Evolutionary conservation across 2,329 filamentous ascomycete genomes (phyloP).

Genomic region (Lecanosticta acicola): DNA sequence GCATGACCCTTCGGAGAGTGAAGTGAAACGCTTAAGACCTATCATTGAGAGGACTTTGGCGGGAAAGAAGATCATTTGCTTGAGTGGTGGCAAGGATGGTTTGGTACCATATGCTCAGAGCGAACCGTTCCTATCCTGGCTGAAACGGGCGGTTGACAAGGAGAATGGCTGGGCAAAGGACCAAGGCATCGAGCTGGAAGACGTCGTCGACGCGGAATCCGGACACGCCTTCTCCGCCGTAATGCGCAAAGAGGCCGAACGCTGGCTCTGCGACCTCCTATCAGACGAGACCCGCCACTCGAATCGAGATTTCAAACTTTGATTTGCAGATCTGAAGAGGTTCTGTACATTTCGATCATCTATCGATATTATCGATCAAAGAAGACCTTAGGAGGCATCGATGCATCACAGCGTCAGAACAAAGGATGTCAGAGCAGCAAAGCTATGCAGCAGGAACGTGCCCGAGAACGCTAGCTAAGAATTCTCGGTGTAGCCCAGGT

Average conservation of each 20-base stretch:
- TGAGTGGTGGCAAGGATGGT: conserved; percentile 63
- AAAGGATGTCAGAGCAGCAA: background rate
- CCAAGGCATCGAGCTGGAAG: conserved; percentile 53
- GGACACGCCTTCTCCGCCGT: conserved; percentile 63
- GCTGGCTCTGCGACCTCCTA: conserved; percentile 53
- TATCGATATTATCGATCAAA: background rate
- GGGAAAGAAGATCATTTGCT: conserved; percentile 60
- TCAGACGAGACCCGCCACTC: conserved; percentile 17
- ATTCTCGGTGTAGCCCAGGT: conserved; percentile 16
- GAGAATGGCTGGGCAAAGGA: conserved; percentile 51
- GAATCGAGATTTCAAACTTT: conserved; percentile 14
- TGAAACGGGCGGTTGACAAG: conserved; percentile 49
- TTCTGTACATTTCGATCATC: background rate
- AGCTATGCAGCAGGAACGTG: background rate
- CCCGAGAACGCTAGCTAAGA: background rate
- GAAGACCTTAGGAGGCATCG: background rate
- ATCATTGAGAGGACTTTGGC: conserved; percentile 32
- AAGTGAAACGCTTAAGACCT: conserved; percentile 39
- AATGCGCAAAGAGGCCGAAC: conserved; percentile 63
- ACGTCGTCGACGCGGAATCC: conserved; percentile 62
- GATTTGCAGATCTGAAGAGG: conserved; percentile 10
- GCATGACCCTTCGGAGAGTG: conserved; percentile 38
- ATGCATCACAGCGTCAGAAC: background rate
- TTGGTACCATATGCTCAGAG: conserved; percentile 63
- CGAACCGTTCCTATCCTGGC: conserved; percentile 55